Base-by-base conservation (phyloP, 2,329 filamentous ascomycete species). In the Trichoderma sp. region DNA sequence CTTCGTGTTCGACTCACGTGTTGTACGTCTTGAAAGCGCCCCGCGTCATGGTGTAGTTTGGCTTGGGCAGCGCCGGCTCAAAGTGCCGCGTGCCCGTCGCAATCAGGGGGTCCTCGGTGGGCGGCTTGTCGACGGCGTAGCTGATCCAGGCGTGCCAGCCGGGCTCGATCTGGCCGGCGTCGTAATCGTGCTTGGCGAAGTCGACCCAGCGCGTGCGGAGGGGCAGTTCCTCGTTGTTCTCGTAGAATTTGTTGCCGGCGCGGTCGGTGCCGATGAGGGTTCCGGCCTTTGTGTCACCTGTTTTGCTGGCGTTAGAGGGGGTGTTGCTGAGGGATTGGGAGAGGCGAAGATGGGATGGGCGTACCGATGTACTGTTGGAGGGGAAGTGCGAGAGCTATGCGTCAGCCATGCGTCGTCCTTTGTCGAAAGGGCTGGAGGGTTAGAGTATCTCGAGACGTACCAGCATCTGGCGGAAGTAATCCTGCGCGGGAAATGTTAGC, bases 81-180 rank as follows among this genome's bases (percentile, higher is more conserved):
- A 94, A 98, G 46, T 84, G 80, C 71, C 93, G 87, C 58, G 89
- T 80, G 73, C 88, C 85, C 64, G 89, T 83, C 75, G 89, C 86
- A 72, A 96, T 77, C 71, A 96, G 80, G 64, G 89, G 83, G 79
- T 99, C 96, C 76, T 91, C 81, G 46, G 85, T 87, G 1, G 96
- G 96, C 46, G 95, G 89, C 81, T 92, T 91, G 81, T 98, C 94
- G 76, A 97, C 90, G 82, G 90, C 84, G 83, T 99, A 98, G 73
- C 93, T 93, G 75, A 99, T 94, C 96, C 96, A 99, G 34, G 92
- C 93, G 83, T 98, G 96, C 96, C 96, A 99, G 81, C 95, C 92
- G 61, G 95, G 94, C 82, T 98, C 95, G 76, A 97, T 92, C 66
- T 97, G 93, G 69, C 88, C 88, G 71, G 92, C 85, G 76, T 96